phyloP scores from a whole-genome alignment of 169 alveolate genomes.

The Plasmodium chabaudi region DNA sequence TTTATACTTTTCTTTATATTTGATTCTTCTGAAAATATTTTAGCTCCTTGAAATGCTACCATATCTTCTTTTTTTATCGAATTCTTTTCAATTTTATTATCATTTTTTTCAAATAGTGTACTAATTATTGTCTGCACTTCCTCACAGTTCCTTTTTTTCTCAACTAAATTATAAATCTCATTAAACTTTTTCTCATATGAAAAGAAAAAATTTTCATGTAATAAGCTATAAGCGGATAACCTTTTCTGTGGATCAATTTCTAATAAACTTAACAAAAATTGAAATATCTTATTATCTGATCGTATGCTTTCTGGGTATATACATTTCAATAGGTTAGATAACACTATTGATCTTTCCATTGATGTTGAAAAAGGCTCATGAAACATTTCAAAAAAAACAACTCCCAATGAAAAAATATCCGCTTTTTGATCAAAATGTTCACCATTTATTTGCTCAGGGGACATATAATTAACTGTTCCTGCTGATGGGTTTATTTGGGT shows the following conservation, averaged over 20 bases:
- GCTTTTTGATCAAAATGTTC: constrained; percentile 87
- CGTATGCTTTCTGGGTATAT: constrained; percentile 81
- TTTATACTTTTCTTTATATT: constrained; percentile 35
- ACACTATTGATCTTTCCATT: constrained; percentile 86
- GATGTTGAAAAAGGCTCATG: constrained; percentile 87
- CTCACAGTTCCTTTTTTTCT: constrained; percentile 82
- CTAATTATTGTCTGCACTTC: constrained; percentile 81
- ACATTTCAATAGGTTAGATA: constrained; percentile 83
- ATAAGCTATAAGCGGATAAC: constrained; percentile 81
- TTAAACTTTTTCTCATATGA: constrained; percentile 78
- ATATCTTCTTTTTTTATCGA: constrained; percentile 48
- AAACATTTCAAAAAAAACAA: constrained; percentile 89
- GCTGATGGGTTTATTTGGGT: constrained; percentile 79
- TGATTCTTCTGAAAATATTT: constrained; percentile 53
- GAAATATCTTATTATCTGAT: constrained; percentile 77
- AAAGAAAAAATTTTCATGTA: constrained; percentile 80
- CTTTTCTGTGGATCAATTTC: constrained; percentile 82
- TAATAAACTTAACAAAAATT: constrained; percentile 80
- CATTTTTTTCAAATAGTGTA: constrained; percentile 79
- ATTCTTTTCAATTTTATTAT: constrained; percentile 36
- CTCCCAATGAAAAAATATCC: constrained; percentile 89
- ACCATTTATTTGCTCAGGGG: constrained; percentile 89
- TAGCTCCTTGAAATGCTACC: constrained; percentile 42
- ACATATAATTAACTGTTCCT: constrained; percentile 89
- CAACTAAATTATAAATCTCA: constrained; percentile 80